phyloP scores from a whole-genome alignment of 2,329 filamentous ascomycete species.

The Paraphoma sp. region DNA sequence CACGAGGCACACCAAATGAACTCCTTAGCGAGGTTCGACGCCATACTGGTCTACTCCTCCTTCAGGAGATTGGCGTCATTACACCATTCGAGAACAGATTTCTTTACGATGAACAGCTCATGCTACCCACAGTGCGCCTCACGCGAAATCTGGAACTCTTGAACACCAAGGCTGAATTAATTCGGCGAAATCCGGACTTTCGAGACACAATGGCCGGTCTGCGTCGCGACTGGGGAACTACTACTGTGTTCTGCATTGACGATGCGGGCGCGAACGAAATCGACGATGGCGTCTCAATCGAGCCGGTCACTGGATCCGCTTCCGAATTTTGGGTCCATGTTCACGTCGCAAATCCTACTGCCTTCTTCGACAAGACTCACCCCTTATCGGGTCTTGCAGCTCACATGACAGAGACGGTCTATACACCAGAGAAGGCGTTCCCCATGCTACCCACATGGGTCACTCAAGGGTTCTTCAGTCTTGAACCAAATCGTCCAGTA shows the following conservation, averaged over 20 bases:
- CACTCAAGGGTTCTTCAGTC: constrained; percentile 60
- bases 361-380: constrained; percentile 67
- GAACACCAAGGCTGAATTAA: constrained; percentile 39
- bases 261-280: constrained; percentile 70
- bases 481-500: constrained; percentile 60
- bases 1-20: constrained; percentile 45
- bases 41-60: constrained; percentile 65
- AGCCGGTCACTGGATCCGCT: constrained; percentile 59
- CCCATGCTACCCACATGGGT: constrained; percentile 63
- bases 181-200: constrained; percentile 43
- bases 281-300: constrained; percentile 79
- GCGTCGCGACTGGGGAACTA: constrained; percentile 65
- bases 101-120: constrained; percentile 64
- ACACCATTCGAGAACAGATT: constrained; percentile 73
- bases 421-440: constrained; percentile 63
- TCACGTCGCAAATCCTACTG: constrained; percentile 80
- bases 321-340: constrained; percentile 75
- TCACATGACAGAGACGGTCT: constrained; percentile 62
- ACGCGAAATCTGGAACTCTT: constrained; percentile 54
- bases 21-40: constrained; percentile 10
- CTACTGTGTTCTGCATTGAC: constrained; percentile 77
- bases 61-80: constrained; percentile 78
- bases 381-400: constrained; percentile 67
- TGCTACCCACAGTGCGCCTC: constrained; percentile 57
- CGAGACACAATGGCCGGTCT: constrained; percentile 62